These are phyloP conservation scores for Oemleria cerasiformis DNA, from an alignment of 306 rosid species.

Conservation along the genomic window DNA sequence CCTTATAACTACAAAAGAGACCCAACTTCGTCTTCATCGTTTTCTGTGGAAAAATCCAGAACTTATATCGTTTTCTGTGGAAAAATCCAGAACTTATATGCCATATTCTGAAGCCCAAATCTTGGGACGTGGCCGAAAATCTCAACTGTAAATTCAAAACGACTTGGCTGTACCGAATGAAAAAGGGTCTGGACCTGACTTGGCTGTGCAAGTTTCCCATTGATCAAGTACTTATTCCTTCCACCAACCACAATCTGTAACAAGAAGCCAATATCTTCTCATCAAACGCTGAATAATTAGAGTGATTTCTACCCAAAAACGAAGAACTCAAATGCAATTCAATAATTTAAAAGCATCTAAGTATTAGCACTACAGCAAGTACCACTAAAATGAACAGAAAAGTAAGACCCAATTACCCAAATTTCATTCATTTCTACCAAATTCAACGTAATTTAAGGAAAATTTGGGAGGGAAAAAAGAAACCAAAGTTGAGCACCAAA, in stretches of 20 bases:
- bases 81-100: too few relatives aligned
- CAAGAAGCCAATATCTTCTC: constrained; percentile 12
- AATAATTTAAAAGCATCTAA: background rate
- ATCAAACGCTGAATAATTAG: background rate
- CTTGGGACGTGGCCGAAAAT: too few relatives aligned
- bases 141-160: too few relatives aligned
- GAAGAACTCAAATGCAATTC: background rate
- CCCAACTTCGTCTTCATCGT: too few relatives aligned
- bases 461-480: too few relatives aligned
- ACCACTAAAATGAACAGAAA: background rate
- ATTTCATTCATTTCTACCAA: background rate
- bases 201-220: constrained; percentile 98
- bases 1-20: too few relatives aligned
- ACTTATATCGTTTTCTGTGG: too few relatives aligned
- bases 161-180: constrained; percentile 97
- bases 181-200: constrained; percentile 95
- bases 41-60: too few relatives aligned
- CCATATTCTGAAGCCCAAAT: too few relatives aligned
- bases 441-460: background rate
- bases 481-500: background rate
- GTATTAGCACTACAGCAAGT: background rate
- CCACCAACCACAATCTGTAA: constrained; percentile 97
- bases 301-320: background rate
- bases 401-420: background rate
- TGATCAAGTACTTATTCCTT: constrained; percentile 86